Percentiles rank a stretch among this genome's conserved stretches.
Conservation (phyloP, 257 asterid species). For the Nicotiana sylvestris region DNA sequence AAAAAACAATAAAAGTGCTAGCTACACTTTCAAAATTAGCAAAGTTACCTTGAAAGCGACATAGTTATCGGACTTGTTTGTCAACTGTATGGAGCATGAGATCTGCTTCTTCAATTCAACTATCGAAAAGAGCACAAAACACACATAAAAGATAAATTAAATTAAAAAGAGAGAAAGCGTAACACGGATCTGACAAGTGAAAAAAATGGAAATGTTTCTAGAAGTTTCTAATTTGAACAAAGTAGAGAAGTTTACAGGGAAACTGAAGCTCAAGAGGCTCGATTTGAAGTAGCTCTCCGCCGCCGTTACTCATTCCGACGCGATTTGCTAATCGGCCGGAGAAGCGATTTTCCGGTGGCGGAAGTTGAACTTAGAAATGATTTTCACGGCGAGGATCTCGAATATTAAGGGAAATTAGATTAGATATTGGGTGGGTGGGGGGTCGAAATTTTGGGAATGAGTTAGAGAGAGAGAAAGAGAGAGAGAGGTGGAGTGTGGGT, state of each 20-base stretch:
- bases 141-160: background rate
- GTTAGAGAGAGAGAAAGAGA: background rate
- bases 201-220: background rate
- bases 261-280: constrained; percentile 35
- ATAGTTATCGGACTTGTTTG: constrained; percentile 12
- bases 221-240: background rate
- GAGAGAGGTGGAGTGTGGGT: background rate
- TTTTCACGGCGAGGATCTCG: background rate
- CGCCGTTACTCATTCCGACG: constrained; percentile 42
- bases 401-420: background rate
- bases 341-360: constrained; percentile 16
- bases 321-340: constrained; percentile 35
- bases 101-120: constrained; percentile 18
- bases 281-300: constrained; percentile 47
- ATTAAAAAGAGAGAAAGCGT: background rate
- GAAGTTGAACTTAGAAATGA: background rate
- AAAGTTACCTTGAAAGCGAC: constrained; percentile 20
- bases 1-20: background rate
- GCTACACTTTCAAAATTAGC: background rate
- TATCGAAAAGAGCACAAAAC: background rate
- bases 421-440: background rate
- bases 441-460: background rate
- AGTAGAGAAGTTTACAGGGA: background rate
- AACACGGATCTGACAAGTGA: background rate
- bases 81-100: constrained; percentile 9